These are phyloP conservation scores for Pouteria glomerata DNA, from an alignment of 148 eudicot genomes.

Conservation along the genomic window DNA sequence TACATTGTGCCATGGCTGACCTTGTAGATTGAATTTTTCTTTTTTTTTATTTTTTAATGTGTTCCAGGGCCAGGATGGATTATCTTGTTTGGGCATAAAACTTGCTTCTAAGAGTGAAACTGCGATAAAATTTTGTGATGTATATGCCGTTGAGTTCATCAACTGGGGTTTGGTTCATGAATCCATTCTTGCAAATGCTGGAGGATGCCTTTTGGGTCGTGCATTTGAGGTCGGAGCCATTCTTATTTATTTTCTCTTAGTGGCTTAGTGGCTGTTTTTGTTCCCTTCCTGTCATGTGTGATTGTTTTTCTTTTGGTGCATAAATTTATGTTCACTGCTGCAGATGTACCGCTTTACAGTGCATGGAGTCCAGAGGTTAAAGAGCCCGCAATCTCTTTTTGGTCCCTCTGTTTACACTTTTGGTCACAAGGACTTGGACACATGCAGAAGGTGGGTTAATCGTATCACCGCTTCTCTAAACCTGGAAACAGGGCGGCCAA, in stretches of 20 bases:
- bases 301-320: conserved; percentile 7
- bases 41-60: conserved; percentile 5
- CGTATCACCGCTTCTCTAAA: conserved; percentile 42
- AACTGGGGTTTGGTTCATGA: conserved; percentile 56
- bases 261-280: background rate
- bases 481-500: conserved; percentile 63
- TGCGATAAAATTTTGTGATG: conserved; percentile 50
- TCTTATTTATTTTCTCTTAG: background rate
- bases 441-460: conserved; percentile 58
- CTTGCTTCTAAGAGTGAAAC: conserved; percentile 31
- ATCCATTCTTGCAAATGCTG: conserved; percentile 29
- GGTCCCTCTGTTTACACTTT: conserved; percentile 66
- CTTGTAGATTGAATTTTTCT: background rate
- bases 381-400: conserved; percentile 54
- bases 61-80: conserved; percentile 36
- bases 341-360: conserved; percentile 82
- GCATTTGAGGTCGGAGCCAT: conserved; percentile 46
- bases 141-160: conserved; percentile 62
- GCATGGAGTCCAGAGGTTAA: conserved; percentile 59
- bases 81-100: conserved; percentile 43
- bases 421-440: conserved; percentile 57
- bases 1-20: background rate
- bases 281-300: background rate
- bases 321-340: conserved; percentile 18
- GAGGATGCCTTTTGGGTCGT: conserved; percentile 39